Evolutionary conservation across 106 monocot species (phyloP), one percentile per base, ranked within the genome.

Genomic region (Dendrobium huoshanense): DNA sequence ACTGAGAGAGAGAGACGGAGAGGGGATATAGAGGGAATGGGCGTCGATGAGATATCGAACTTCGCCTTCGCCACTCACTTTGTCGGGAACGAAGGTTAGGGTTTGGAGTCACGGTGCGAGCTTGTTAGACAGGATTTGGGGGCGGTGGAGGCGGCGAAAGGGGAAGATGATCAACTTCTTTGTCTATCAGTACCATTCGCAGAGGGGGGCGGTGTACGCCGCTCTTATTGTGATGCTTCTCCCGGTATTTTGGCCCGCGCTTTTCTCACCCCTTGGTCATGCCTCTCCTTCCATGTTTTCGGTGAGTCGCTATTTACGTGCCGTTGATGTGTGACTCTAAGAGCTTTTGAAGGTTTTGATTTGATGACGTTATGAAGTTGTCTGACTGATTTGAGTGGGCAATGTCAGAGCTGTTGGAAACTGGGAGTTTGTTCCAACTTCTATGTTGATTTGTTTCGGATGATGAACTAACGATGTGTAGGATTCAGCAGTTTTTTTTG

Each of bases 231-330:
- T 88, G 15, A 80, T 90, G 8, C 79, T 89, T 19, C 78, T 92
- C 29, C 92, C 92, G 45, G 75, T 72, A 41, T 42, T 90, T 51
- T 85, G 55, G 75, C 90, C 92, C 9, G 9, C 55, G 24, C 80
- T 90, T 58, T 95, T 87, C 87, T 72, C 84, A 45, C 90, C 89
- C 5, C 87, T 92, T 41, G 90, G 90, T 13, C 82, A 79, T 54
- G 90, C 90, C 27, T 87, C 82, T 15, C 87, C 90, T 18, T 86
- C 87, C 27, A 16, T 90, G 40, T 90, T 92, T 80, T 92, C 92
- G 29, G 92, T 95, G 64, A 79, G 87, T 41, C 20, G 37, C 18
- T 29, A 16, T 37, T 16, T 29, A n/a, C 45, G 1, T 6, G 61
- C 25, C 5, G 25, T 77, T 15, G 0, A 37, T 37, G 3, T 37